These are phyloP conservation scores for Brassica cretica DNA, from an alignment of 345 rosid species.

Conservation along the genomic window DNA sequence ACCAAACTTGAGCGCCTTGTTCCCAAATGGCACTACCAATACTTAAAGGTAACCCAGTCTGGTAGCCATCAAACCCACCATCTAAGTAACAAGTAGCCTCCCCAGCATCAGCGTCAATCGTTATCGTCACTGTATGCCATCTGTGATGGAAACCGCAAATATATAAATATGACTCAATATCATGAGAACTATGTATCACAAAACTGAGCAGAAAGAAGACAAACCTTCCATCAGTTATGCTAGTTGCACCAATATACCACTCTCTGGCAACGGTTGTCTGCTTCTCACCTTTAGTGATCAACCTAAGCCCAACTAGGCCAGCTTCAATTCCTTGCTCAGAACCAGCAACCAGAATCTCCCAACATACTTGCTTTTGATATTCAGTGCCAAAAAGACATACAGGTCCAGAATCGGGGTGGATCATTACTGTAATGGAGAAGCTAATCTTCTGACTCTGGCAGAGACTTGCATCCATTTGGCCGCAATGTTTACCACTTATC, in stretches of 20 bases:
- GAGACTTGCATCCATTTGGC: conserved; percentile 70
- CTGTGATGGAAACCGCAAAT: conserved; percentile 44
- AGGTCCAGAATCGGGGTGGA: conserved; percentile 99
- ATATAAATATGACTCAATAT: conserved; percentile 13
- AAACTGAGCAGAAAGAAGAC: conserved; percentile 14
- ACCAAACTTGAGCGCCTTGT: conserved; percentile 87
- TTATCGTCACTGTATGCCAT: conserved; percentile 98
- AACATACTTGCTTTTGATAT: conserved; percentile 87
- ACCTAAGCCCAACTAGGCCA: conserved; percentile 96
- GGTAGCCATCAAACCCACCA: conserved; percentile 96
- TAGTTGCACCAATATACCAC: conserved; percentile 97
- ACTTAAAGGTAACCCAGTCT: conserved; percentile 65
- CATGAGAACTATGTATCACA: background rate
- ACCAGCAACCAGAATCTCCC: conserved; percentile 99
- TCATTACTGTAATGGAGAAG: conserved; percentile 84
- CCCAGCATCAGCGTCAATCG: conserved; percentile 87
- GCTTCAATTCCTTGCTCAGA: conserved; percentile 99
- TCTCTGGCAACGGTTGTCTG: conserved; percentile 89
- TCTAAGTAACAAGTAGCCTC: conserved; percentile 96
- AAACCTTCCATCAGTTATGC: conserved; percentile 99
- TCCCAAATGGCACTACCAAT: conserved; percentile 78
- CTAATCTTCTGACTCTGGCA: conserved; percentile 83
- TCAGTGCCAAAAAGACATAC: conserved; percentile 97
- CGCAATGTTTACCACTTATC: conserved; percentile 83
- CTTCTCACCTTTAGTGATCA: conserved; percentile 89